These are phyloP conservation scores for Antrodiella citrinella DNA, from an alignment of 768 basidiomycete species.

Conservation along the genomic window DNA sequence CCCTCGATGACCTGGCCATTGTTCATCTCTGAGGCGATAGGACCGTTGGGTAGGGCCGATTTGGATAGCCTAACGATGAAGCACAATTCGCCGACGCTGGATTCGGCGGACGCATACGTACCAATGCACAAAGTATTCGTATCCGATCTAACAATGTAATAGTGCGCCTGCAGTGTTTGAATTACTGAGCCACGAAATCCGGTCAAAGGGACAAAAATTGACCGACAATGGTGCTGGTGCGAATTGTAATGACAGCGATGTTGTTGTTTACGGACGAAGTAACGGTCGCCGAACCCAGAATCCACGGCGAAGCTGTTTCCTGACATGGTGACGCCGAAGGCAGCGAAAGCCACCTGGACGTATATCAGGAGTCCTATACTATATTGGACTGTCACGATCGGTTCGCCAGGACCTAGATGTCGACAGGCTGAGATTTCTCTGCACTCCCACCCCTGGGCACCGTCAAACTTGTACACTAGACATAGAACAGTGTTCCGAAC, in stretches of 20 bases:
- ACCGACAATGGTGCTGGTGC: conserved; percentile 34
- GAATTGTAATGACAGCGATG: conserved; percentile 34
- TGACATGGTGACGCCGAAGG: conserved; percentile 5
- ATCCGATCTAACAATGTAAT: conserved; percentile 36
- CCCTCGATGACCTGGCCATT: conserved; percentile 39
- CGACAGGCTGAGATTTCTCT: no score
- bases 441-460: no score
- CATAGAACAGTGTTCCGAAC: no score
- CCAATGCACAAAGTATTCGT: conserved; percentile 39
- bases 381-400: no score
- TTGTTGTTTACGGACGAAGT: conserved; percentile 32
- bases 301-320: conserved; percentile 2
- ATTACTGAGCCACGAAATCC: no score
- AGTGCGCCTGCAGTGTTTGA: conserved; percentile 38
- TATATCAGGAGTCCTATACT: neutral
- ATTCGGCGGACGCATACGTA: conserved; percentile 38
- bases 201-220: neutral
- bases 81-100: conserved; percentile 38
- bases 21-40: conserved; percentile 30
- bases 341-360: conserved; percentile 1
- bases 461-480: no score
- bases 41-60: conserved; percentile 32
- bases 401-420: no score
- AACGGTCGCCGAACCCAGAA: conserved; percentile 27
- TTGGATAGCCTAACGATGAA: conserved; percentile 40